Base-by-base conservation (phyloP, 768 basidiomycete species). In the Pleurotus djamor region DNA sequence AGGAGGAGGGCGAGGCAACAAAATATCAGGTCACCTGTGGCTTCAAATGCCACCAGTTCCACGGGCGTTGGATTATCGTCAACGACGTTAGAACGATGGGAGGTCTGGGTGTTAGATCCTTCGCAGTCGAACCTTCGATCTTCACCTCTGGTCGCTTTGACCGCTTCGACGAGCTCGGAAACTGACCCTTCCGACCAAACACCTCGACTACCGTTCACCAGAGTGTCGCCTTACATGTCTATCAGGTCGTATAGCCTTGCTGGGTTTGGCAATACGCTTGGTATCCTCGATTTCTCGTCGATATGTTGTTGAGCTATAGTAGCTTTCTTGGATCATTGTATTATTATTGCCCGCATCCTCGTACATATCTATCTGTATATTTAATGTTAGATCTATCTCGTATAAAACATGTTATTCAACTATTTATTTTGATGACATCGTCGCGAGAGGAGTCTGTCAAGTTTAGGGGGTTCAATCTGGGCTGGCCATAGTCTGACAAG, bases 251-350 rank as follows among this genome's bases (percentile, higher is more conserved):
- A 79, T 65, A 84, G 79, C 60, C 66, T 91, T 8, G 88, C 86
- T 61, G 90, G 91, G 13, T 91, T 92, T 67, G 91, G 91, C 44
- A 92, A 93, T 69, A 91, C 89, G 4, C 74, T 88, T 59, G 87
- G 87, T 35, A 66, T 88, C 32, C 82, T 89, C 64, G 72, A 73
- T 61, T 78, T 80, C 54, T 56, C 54, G 7, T 56, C 54, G 16
- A 37, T 56, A n/a, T 38, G 41, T 41, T 56, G 37, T 56, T 56
- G 54, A 56, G 41, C 44, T 52, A 2, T 54, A 36, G 14, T 54
- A 37, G 52, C 52, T 54, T 54, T 48, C 47, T 48, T 56, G 54
- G 54, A 44, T 28, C 54, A 56, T 41, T 56, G 54, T 56, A 56
- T 56, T 41, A 56, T 43, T 56, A 56, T 44, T 28, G 21, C 21